These are phyloP conservation scores for Phyllosticta citrichinensis DNA, from an alignment of 2,329 filamentous ascomycete genomes.

Conservation along the genomic window DNA sequence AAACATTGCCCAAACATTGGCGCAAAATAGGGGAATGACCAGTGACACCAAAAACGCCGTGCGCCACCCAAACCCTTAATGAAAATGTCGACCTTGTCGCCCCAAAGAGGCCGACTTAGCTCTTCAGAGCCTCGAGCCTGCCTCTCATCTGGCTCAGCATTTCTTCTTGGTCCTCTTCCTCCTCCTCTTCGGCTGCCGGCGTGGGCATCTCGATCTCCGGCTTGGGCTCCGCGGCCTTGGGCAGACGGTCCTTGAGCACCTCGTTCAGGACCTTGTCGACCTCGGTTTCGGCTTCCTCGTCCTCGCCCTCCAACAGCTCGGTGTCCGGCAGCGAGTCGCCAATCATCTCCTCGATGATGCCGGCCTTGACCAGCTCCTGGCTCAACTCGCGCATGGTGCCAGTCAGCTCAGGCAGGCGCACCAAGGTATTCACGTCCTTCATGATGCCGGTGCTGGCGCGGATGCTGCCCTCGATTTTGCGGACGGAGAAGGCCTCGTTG, in stretches of 20 bases:
- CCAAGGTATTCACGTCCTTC: constrained; percentile 86
- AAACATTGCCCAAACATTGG: not conserved
- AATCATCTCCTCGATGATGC: constrained; percentile 96
- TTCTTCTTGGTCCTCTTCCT: constrained; percentile 79
- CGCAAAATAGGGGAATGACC: not conserved
- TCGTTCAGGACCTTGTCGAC: constrained; percentile 90
- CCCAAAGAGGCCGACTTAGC: constrained; percentile 39
- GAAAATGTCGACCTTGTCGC: not conserved
- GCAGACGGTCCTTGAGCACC: constrained; percentile 73
- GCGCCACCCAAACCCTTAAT: not conserved
- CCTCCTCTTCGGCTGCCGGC: constrained; percentile 53
- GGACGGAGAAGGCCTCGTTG: constrained; percentile 87
- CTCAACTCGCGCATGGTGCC: constrained; percentile 83
- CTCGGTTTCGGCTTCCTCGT: constrained; percentile 63
- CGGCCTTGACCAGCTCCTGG: constrained; percentile 82
- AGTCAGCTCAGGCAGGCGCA: constrained; percentile 75
- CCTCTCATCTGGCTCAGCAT: constrained; percentile 93
- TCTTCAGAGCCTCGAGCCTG: constrained; percentile 81
- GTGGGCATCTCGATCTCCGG: constrained; percentile 43
- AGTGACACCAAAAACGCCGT: not conserved
- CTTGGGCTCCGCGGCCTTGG: constrained; percentile 47
- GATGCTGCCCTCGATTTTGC: constrained; percentile 92
- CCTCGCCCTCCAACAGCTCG: constrained; percentile 58
- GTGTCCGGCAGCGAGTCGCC: constrained; percentile 67
- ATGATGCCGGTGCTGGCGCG: constrained; percentile 81